Evolutionary conservation across 2,329 filamentous ascomycete species (phyloP), one percentile per base, ranked within the genome.

Genomic region (Stemphylium beticola): DNA sequence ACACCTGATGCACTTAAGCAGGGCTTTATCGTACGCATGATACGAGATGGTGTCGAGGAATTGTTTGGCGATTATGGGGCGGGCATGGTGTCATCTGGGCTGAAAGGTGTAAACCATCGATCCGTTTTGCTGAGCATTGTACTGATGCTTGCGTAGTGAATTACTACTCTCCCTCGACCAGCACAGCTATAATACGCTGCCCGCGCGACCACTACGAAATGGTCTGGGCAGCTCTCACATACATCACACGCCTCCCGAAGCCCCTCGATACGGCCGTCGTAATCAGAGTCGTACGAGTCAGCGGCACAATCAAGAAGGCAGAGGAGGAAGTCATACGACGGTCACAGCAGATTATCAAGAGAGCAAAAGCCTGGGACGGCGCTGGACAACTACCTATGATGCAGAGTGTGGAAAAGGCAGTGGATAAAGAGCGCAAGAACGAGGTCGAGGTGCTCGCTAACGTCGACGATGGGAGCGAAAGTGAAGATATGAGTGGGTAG

Each of bases 151-250:
- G 14, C 31, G 20, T 61, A 93, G 91, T 99, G 48, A 96, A 96
- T 80, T 99, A 99, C 74, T 83, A 96, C 46, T 96, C 92, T 1
- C 82, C 87, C 3, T 90, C 92, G n/a, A 99, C 95, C 0, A 96
- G 91, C 5, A 99, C 93, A 1, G 92, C 93, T 49, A 99, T 99
- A 56, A 81, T 99, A 34, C 86, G 90, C 59, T 91, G 93, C 61
- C 86, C 91, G 3, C 87, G 95, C 53, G 86, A 87, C 14, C 88
- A 96, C 62, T 96, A 93, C 73, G 85, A 91, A 41, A 84, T 97
- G 58, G 87, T 96, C 4, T 99, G 95, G 95, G 88, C 92, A 0
- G 91, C 92, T 0, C 79, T 99, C 48, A 91, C 91, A 0, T 90
- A 92, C 64, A 89, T 95, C 80, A 87, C 87, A 18, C 82, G 77